Conservation (phyloP, 2,329 filamentous ascomycete genomes). For the Lachnum nothofagi region DNA sequence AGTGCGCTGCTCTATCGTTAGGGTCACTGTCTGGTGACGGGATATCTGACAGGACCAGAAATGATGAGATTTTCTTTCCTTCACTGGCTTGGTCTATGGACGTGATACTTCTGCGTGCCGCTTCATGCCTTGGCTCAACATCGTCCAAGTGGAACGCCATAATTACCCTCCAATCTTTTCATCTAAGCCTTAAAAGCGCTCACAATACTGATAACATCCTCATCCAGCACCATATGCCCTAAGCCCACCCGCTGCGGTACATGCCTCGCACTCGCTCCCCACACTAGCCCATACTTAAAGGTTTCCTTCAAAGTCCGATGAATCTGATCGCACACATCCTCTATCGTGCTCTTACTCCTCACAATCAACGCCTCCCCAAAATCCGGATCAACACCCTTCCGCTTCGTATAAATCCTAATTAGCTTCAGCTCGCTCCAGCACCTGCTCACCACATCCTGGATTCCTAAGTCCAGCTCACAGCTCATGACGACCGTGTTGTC, state of each 20-base stretch:
- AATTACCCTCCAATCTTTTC: neutral
- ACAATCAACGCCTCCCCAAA: slow-evolving; percentile 93
- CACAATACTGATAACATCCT: slow-evolving; percentile 65
- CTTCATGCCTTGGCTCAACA: neutral
- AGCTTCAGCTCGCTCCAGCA: slow-evolving; percentile 91
- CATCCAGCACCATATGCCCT: slow-evolving; percentile 68
- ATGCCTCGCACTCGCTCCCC: slow-evolving; percentile 94
- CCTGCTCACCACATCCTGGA: slow-evolving; percentile 86
- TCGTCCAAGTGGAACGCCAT: neutral
- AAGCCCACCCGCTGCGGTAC: slow-evolving; percentile 89
- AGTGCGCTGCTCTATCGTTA: neutral
- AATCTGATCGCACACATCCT: slow-evolving; percentile 94
- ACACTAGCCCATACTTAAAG: slow-evolving; percentile 97
- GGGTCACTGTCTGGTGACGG: neutral
- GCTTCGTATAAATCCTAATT: slow-evolving; percentile 93
- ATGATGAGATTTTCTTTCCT: slow-evolving; percentile 1
- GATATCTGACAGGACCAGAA: neutral
- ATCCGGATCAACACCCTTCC: slow-evolving; percentile 84
- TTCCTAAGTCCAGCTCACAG: slow-evolving; percentile 90
- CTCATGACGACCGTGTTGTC: slow-evolving; percentile 95
- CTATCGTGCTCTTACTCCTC: slow-evolving; percentile 77
- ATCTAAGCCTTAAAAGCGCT: slow-evolving; percentile 57
- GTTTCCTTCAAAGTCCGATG: slow-evolving; percentile 94
- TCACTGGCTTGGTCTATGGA: neutral
- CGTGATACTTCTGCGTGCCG: neutral